Base-by-base conservation (phyloP, 1,284 basidiomycete species). In the Moesziomyces sp. region DNA sequence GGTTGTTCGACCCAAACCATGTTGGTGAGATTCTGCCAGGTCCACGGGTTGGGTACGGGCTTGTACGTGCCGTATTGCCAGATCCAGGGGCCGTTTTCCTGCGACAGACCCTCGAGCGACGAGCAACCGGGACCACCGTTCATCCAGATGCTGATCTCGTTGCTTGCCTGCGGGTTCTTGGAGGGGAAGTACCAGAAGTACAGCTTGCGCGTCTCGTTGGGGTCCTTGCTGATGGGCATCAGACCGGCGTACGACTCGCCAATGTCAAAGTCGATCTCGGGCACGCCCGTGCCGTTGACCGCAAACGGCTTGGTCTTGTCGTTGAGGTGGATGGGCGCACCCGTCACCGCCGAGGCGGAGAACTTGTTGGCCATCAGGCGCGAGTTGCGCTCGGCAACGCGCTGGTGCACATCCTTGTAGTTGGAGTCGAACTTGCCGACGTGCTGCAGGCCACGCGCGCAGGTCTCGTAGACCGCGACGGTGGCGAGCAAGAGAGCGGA, bases 101-200 rank as follows among this genome's bases (percentile, higher is more conserved):
- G 90, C 14, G 92, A 83, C 35, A 91, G 84, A 7, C 92, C 93
- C 80, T 92, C 90, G 1, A 93, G 85, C 3, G 90, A 91, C 10
- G 90, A 91, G 79, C 92, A 93, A 18, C 87, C 87, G 0, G 88
- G 88, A 3, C 81, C 81, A 89, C 91, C 92, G 52, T 81, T 82
- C 44, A 77, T 52, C 80, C 78, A 83, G 91, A 85, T 91, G 89
- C 58, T 91, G 88, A 92, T 80, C 77, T 92, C 90, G 74, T 92
- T 89, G 14, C 88, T 78, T 58, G 89, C 91, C 13, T 89, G 90
- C 77, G 89, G 85, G 10, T 90, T 90, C 7, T 90, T 90, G 0
- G 91, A 89, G 45, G 92, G 92, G 85, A 92, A 92, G 85, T 92
- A 91, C 92, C 92, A 93, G 85, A 93, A 93, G 87, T 91, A 93